Base-by-base conservation (phyloP, 805 yeast genomes). In the Grigorovia yakushimaensis region DNA sequence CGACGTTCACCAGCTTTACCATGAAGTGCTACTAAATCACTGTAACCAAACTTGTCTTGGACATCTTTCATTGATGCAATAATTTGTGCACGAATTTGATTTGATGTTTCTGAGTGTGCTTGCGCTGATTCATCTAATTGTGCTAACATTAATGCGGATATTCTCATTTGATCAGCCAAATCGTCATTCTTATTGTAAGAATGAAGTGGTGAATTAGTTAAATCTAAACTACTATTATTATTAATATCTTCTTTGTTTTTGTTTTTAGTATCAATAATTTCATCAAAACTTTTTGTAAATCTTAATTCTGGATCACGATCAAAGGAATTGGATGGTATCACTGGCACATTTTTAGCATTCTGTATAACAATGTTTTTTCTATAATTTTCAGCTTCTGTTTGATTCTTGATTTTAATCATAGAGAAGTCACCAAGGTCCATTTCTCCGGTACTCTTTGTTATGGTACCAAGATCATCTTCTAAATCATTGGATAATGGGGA, bases 121-220 rank as follows among this genome's bases (percentile, higher is more conserved):
- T 73, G 73, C 11, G 77, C 70, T 3, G 79, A 72, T 15, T 80
- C 77, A 50, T 93, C 97, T 27, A 93, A 68, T 63, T 93, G 98
- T 9, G 88, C 80, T 23, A 93, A 69, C 95, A 93, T 93, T 4
- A 93, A 85, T 1, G 97, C 86, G 0, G 98, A 97, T 23, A 95
- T 89, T 55, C 97, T 76, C 91, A 93, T 87, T 64, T 93, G 98
- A 8, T 87, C 82, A 0, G 96, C 94, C 35, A 88, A 65, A 51
- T 78, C 81, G 42, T 78, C 72, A 15, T 33, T 33, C 17, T 33
- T 33, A 33, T 33, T 33, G 15, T 33, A 33, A 33, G 4, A 13
- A 33, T 33, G 37, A 15, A 33, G n/a, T 33, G 37, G 37, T 11
- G 37, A 33, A 33, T 13, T 33, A 11, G 18, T 15, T 30, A 30